Percentiles rank a stretch among this genome's conserved stretches.
These are phyloP conservation scores for Russula emetica DNA, from an alignment of 768 basidiomycete genomes.

Conservation along the genomic window DNA sequence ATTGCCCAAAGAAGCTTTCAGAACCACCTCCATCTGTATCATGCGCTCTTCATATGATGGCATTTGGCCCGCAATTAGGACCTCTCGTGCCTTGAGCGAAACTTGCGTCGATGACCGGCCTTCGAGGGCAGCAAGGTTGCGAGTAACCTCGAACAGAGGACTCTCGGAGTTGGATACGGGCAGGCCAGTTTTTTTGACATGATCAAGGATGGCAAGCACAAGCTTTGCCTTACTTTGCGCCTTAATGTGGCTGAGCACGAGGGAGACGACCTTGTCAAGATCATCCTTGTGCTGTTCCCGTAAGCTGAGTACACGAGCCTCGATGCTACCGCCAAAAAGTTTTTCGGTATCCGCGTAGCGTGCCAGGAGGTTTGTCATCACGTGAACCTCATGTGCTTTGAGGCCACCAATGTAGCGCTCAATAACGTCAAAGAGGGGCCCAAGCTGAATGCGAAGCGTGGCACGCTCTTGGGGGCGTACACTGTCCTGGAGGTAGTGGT, in stretches of 20 bases:
- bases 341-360: conserved; percentile 85
- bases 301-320: conserved; percentile 83
- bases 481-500: conserved; percentile 77
- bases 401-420: conserved; percentile 78
- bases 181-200: conserved; percentile 77
- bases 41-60: conserved; percentile 95
- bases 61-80: conserved; percentile 92
- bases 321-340: conserved; percentile 90
- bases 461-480: conserved; percentile 75
- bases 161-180: conserved; percentile 74
- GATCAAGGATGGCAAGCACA: conserved; percentile 78
- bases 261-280: conserved; percentile 77
- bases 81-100: conserved; percentile 93
- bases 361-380: conserved; percentile 70
- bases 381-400: conserved; percentile 79
- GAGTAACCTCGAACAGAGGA: conserved; percentile 68
- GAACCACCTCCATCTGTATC: conserved; percentile 89
- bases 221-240: conserved; percentile 90
- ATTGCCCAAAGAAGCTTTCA: conserved; percentile 82
- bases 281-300: conserved; percentile 91
- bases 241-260: conserved; percentile 95
- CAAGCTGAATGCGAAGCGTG: conserved; percentile 72
- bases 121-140: conserved; percentile 80
- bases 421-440: conserved; percentile 65
- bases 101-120: conserved; percentile 91